A percentile compares a stretch with the other conserved stretches of the same genome.
These are phyloP conservation scores for Obba rivulosa DNA, from an alignment of 768 basidiomycete species.

Conservation along the genomic window DNA sequence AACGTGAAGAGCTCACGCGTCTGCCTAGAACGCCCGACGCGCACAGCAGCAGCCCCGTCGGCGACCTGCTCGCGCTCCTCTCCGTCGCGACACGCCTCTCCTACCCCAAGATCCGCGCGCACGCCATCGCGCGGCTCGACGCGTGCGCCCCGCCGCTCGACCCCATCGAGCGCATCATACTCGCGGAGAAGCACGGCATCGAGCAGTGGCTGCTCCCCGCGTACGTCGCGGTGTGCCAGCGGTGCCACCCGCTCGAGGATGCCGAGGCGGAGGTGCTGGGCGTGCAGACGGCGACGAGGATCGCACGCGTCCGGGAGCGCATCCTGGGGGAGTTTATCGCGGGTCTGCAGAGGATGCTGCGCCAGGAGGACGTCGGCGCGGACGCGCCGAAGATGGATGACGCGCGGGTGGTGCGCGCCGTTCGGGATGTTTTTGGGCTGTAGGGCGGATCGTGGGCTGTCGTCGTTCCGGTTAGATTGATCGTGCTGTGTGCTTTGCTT, in stretches of 20 bases:
- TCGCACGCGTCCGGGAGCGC: conserved; percentile 18
- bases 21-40: conserved; percentile 13
- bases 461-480: too few species aligned
- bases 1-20: not conserved
- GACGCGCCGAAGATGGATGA: too few species aligned
- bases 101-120: conserved; percentile 26
- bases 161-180: conserved; percentile 26
- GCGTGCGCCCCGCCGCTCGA: conserved; percentile 13
- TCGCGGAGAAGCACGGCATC: conserved; percentile 31
- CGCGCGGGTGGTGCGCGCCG: too few species aligned
- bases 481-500: too few species aligned
- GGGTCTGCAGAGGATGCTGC: too few species aligned
- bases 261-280: conserved; percentile 28
- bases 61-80: conserved; percentile 31
- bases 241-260: conserved; percentile 23
- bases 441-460: too few species aligned
- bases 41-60: conserved; percentile 12
- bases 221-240: conserved; percentile 30
- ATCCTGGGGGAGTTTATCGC: not conserved
- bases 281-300: conserved; percentile 7
- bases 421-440: too few species aligned
- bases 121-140: conserved; percentile 28
- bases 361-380: too few species aligned
- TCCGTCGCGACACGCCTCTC: conserved; percentile 31
- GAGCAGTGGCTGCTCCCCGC: conserved; percentile 31